phyloP scores from a whole-genome alignment of 352 stramenopile genomes.

The Plasmopara viticola region DNA sequence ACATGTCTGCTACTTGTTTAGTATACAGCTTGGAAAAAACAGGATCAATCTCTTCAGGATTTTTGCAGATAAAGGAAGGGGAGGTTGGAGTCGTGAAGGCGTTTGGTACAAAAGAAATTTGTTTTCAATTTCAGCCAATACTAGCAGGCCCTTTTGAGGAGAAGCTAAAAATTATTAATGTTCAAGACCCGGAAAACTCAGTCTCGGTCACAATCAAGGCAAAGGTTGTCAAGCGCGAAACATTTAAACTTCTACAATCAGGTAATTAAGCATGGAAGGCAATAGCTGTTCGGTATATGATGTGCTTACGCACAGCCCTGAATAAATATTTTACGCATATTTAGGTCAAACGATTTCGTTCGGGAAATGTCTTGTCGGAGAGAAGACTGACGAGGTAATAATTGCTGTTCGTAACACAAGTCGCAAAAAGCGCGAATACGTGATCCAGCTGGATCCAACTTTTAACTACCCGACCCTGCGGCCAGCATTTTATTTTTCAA shows the following conservation, averaged over 20 bases:
- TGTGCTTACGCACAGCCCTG: neutral
- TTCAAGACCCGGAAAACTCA: slow-evolving; percentile 85
- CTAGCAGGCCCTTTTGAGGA: slow-evolving; percentile 84
- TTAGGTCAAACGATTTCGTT: slow-evolving; percentile 76
- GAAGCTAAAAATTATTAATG: slow-evolving; percentile 85
- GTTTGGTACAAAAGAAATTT: slow-evolving; percentile 86
- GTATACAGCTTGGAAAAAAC: slow-evolving; percentile 87
- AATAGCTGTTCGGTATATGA: neutral
- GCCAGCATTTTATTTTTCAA: slow-evolving; percentile 75
- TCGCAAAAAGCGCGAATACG: slow-evolving; percentile 83
- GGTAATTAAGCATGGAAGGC: slow-evolving; percentile 26
- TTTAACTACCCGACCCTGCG: slow-evolving; percentile 63
- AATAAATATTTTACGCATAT: slow-evolving; percentile 6
- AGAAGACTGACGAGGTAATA: slow-evolving; percentile 81
- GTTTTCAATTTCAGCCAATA: slow-evolving; percentile 84
- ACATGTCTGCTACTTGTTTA: slow-evolving; percentile 80
- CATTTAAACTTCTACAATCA: slow-evolving; percentile 85
- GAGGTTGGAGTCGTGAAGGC: slow-evolving; percentile 81
- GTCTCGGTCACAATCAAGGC: slow-evolving; percentile 86
- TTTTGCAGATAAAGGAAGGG: slow-evolving; percentile 86
- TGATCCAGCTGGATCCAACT: slow-evolving; percentile 73
- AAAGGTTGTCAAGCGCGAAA: slow-evolving; percentile 85
- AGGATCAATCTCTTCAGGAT: slow-evolving; percentile 85
- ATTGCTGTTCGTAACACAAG: slow-evolving; percentile 84
- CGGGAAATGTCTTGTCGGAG: slow-evolving; percentile 75